Base-by-base conservation (phyloP, 2,329 filamentous ascomycete genomes). In the Fusarium phyllophilum region DNA sequence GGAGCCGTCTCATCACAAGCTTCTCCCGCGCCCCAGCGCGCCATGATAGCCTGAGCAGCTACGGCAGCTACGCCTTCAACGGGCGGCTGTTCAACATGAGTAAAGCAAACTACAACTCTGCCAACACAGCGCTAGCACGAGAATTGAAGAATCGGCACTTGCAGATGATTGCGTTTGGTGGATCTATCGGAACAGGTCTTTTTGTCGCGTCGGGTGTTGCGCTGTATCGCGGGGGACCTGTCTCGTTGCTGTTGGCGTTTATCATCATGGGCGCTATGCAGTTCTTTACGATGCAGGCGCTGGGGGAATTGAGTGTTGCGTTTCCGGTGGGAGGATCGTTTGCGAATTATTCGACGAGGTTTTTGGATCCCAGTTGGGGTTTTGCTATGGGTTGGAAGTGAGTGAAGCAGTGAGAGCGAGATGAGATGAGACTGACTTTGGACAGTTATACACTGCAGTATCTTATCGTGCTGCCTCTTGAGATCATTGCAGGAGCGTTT, bases 381-480 rank as follows among this genome's bases (percentile, higher is more conserved):
- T 97, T 97, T 80, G 94, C 94, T 34, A 97, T 97, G 94, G 95
- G 94, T 15, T 97, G 94, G 94, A 97, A 97, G 87, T 93, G 80
- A 70, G 48, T 51, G 17, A 10, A 42, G 5, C 13, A 39, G 29
- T 8, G 20, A 26, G 11, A 24, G 15, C 34, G 22, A n/a, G 26
- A 22, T 15, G 22, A 34, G 29, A 41, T 33, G 15, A 24, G 18
- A 45, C 52, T 64, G 22, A 70, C 57, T 20, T 36, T 9, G 10
- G 18, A 22, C 5, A 93, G 91, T 78, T 97, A 97, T 80, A 93
- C 93, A 10, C 81, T 97, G 66, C 93, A 97, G 83, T 97, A 95
- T 94, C 88, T 97, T 3, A 88, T 94, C 33, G 90, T 95, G 0
- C 82, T 97, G 29, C 95, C 95, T 0, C 86, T 97, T 39, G 95